phyloP scores from a whole-genome alignment of 176 grass and related monocot genomes.

The Phoenix dactylifera region DNA sequence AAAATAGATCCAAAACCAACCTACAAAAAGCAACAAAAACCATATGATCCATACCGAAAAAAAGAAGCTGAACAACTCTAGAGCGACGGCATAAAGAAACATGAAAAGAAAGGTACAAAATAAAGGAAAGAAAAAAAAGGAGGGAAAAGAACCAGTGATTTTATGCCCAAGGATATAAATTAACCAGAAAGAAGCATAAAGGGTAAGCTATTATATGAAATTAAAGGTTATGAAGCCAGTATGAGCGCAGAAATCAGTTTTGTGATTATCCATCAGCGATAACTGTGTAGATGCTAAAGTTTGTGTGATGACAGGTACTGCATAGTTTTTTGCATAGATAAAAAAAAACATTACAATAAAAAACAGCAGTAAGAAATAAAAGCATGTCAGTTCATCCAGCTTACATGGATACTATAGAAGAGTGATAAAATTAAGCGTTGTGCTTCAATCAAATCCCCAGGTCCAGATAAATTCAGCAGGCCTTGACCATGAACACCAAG shows the following conservation, averaged over 20 bases:
- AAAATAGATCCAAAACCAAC: constrained; percentile 90
- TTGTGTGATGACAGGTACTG: too few species aligned
- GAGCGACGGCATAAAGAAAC: not conserved
- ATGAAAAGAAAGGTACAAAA: too few species aligned
- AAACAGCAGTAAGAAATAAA: constrained; percentile 3
- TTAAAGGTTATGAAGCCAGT: too few species aligned
- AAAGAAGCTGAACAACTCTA: not conserved
- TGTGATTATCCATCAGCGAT: too few species aligned
- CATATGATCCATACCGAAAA: not conserved
- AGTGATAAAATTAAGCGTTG: constrained; percentile 91
- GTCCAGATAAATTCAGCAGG: constrained; percentile 91
- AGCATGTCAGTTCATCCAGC: constrained; percentile 17
- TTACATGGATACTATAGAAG: constrained; percentile 97
- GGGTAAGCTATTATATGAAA: too few species aligned
- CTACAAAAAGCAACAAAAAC: constrained; percentile 43
- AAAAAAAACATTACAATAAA: not conserved
- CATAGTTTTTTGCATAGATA: too few species aligned
- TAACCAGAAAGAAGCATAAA: too few species aligned
- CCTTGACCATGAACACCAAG: constrained; percentile 99
- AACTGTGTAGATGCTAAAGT: too few species aligned
- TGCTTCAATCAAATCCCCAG: constrained; percentile 83
- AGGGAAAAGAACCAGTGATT: too few species aligned
- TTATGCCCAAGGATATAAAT: too few species aligned
- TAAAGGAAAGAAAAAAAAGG: too few species aligned
- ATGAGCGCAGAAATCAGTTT: too few species aligned